Evolutionary conservation across 495 filamentous ascomycete genomes (phyloP).

Genomic region (Penicillium egyptiacum): DNA sequence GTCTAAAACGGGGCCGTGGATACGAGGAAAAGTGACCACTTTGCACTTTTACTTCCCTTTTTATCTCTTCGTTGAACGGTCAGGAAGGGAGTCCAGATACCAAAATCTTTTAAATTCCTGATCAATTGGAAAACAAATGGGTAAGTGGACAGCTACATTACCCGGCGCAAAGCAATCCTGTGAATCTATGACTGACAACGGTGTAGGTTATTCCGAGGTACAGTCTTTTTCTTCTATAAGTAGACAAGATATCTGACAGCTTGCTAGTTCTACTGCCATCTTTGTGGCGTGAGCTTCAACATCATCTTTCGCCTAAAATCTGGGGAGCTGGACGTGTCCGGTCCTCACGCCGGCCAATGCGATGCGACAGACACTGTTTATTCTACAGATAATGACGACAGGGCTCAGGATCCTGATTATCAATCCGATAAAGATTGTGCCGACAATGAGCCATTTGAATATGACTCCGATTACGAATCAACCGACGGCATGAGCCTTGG

Average conservation of each 20-base stretch:
- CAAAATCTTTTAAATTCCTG: neutral
- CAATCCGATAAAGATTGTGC: neutral
- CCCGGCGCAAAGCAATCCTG: neutral
- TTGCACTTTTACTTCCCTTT: neutral
- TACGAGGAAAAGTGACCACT: neutral
- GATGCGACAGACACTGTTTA: slow-evolving; percentile 7
- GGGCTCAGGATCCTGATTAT: slow-evolving; percentile 7
- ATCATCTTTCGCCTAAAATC: slow-evolving; percentile 19
- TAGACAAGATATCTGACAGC: neutral
- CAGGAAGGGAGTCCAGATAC: no score
- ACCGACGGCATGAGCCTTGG: slow-evolving; percentile 1
- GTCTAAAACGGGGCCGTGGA: neutral
- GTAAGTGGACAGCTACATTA: neutral
- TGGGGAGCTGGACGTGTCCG: slow-evolving; percentile 21
- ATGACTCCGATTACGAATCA: slow-evolving; percentile 16
- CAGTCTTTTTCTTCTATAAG: neutral
- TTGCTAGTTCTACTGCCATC: slow-evolving; percentile 20
- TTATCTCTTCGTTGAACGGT: neutral
- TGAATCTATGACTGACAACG: neutral
- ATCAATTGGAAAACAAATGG: neutral
- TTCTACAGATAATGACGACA: slow-evolving; percentile 3
- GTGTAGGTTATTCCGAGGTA: slow-evolving; percentile 13
- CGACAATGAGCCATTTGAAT: slow-evolving; percentile 11
- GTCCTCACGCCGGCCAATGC: neutral
- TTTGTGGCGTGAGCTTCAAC: slow-evolving; percentile 35